Evolutionary conservation across 1,139 yeast genomes (phyloP).

Genomic region (Blastobotrys indianensis): DNA sequence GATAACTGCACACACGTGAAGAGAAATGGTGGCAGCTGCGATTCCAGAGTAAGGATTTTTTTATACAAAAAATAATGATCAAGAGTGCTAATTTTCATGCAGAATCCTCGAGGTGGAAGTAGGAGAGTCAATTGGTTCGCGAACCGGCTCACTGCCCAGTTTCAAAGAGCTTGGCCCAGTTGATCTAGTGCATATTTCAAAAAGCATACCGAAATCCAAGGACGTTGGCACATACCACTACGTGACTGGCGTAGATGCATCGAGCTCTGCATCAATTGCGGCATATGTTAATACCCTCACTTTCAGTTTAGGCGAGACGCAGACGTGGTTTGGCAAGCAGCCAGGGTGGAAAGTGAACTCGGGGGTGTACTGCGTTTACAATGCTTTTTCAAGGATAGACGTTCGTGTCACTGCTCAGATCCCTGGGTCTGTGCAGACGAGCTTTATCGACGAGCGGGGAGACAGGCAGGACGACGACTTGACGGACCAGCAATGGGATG

Average conservation of each 20-base stretch:
- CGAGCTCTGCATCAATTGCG: slow-evolving; percentile 55
- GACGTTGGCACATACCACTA: slow-evolving; percentile 57
- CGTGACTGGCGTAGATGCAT: slow-evolving; percentile 60
- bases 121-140: slow-evolving; percentile 47
- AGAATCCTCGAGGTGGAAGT: slow-evolving; percentile 45
- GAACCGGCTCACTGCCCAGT: slow-evolving; percentile 41
- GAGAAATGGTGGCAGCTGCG: slow-evolving; percentile 12
- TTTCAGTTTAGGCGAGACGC: slow-evolving; percentile 52
- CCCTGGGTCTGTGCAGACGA: slow-evolving; percentile 80
- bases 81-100: not conserved
- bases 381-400: slow-evolving; percentile 63
- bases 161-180: slow-evolving; percentile 77
- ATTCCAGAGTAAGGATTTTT: slow-evolving; percentile 34
- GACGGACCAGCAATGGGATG: slow-evolving; percentile 57
- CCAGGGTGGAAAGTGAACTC: slow-evolving; percentile 72
- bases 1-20: not conserved
- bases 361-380: slow-evolving; percentile 62
- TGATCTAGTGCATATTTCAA: slow-evolving; percentile 70
- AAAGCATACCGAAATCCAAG: slow-evolving; percentile 41
- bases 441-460: slow-evolving; percentile 51
- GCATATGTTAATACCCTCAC: slow-evolving; percentile 74
- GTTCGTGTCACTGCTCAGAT: slow-evolving; percentile 61
- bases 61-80: not conserved
- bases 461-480: slow-evolving; percentile 36
- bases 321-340: slow-evolving; percentile 67